Evolutionary conservation across 768 basidiomycete genomes (phyloP), one percentile per base, ranked within the genome.

Genomic region (Dioszegia hungarica): DNA sequence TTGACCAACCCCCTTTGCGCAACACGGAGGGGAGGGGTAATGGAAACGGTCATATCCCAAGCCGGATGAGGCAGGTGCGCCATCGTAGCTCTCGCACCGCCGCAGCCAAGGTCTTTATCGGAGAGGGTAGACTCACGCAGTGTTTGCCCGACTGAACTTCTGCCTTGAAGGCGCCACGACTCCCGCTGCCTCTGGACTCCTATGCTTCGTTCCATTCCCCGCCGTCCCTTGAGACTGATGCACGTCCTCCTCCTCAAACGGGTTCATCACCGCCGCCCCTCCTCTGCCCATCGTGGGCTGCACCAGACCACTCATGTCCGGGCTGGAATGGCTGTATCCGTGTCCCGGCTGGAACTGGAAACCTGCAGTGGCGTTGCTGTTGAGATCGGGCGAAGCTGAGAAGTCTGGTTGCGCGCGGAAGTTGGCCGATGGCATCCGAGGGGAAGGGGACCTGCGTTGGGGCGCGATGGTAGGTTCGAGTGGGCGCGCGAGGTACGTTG

Each of bases 181-280:
- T 6, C 53, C 62, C 24, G 33, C 51, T 2, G 19, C 47, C 37
- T 53, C 62, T 4, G 40, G 44, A 20, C 38, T 45, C 31, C 43
- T 38, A 20, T 34, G 34, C 46, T 34, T 43, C 19, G 41, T 22
- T 22, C 6, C 41, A 22, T 49, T 49, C 22, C 15, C 29, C n/a
- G 19, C 27, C 28, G 4, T 3, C 51, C 45, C 40, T 3, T 25
- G 33, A 51, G 12, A 14, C 47, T 34, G 14, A 33, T 60, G 55
- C 17, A 60, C 37, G 56, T 64, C 63, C 38, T 61, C 60, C 51
- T 59, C 54, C 49, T 64, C 63, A 38, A 64, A 64, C 34, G 63
- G 63, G 43, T 64, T 64, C 33, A 41, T 50, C 38, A 8, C 27
- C 6, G 54, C 39, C 50, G 53, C 46, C 36, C 17, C 31, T 22